Base-by-base conservation (phyloP, 305 asterid genomes). In the Fraxinus dipetala region DNA sequence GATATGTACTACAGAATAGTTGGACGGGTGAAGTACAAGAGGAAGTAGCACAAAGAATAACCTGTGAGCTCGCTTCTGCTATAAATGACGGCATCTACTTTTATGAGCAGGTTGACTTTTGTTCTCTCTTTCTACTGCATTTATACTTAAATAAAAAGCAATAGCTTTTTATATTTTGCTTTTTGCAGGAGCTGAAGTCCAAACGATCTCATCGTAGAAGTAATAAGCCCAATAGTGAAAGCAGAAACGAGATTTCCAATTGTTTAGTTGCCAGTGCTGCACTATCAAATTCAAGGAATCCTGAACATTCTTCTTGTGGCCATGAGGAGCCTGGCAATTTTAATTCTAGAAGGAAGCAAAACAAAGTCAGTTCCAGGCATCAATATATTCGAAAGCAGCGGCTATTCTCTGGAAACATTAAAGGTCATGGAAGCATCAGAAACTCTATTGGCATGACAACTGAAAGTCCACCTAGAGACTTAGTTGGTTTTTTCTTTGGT, bases 401-500 rank as follows among this genome's bases (percentile, higher is more conserved):
- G 79, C 89, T 91, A n/a, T 92, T 90, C 86, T 85, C 88, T 77
- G 91, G 91, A 56, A 90, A 87, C 87, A 79, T 84, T 36, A 88
- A 84, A 81, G 88, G 80, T 86, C 93, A 90, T 84, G 94, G 90
- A 77, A 87, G 85, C 87, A 83, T 80, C 80, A 87, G 87, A 81
- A 91, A 80, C 83, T 76, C 91, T 78, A 61, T 54, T 73, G 92
- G 90, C 77, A 79, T 84, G 63, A 70, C 86, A 80, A 86, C 95
- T 76, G 98, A 92, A 85, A 95, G 98, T 87, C 96, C 98, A 9
- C 93, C 97, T 77, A 88, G 90, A 85, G 93, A 91, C 87, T 89
- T 97, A 35, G 90, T 95, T 79, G 99, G 98, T 13, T 94, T 95
- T 89, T 95, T 92, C 94, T 94, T 95, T 92, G 96, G 97, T 77